Evolutionary conservation across 2,329 filamentous ascomycete species (phyloP), one percentile per base, ranked within the genome.

Genomic region (Penicillium psychrosexuale): DNA sequence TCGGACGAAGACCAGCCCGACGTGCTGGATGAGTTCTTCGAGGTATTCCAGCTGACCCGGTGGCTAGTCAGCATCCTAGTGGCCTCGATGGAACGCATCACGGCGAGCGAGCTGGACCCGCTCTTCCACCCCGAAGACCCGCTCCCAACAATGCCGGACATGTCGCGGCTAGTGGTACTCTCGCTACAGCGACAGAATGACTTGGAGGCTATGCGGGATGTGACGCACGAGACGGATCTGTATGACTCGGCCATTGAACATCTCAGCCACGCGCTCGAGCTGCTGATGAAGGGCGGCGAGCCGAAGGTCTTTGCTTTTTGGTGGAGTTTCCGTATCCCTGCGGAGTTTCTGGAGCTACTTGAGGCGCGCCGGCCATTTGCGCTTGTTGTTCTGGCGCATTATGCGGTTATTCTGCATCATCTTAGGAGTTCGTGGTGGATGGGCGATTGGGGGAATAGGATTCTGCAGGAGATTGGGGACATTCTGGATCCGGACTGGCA

Each of bases 371-470:
- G 65, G 17, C 74, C 76, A 0, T 75, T 78, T 54, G 75, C 76
- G 1, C 58, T 79, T 9, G 69, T 75, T 13, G 66, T 79, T 15
- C 65, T 78, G 5, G 75, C 75, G 2, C 72, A 79, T 56, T 79
- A 74, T 56, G 72, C 72, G 0, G 72, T 79, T 8, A 54, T 77
- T 3, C 75, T 89, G 44, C 85, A 85, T 65, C 79, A 80, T 33
- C 76, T 87, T 58, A 82, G 86, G 57, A 70, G 77, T 15, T 75
- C 85, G 15, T 90, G 87, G 87, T 90, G 87, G 87, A 74, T 89
- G 28, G 79, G 84, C 19, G 85, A 86, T 37, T 85, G 88, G 64
- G 82, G 85, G 8, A 80, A 81, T 15, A 80, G 84, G 52, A 84
- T 90, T 62, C 82, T 90, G 15, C 81, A 84, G 66, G 85, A 86